Evolutionary conservation across 2,329 filamentous ascomycete genomes (phyloP), one percentile per base, ranked within the genome.

Genomic region (Coccinonectria pachysandricola): DNA sequence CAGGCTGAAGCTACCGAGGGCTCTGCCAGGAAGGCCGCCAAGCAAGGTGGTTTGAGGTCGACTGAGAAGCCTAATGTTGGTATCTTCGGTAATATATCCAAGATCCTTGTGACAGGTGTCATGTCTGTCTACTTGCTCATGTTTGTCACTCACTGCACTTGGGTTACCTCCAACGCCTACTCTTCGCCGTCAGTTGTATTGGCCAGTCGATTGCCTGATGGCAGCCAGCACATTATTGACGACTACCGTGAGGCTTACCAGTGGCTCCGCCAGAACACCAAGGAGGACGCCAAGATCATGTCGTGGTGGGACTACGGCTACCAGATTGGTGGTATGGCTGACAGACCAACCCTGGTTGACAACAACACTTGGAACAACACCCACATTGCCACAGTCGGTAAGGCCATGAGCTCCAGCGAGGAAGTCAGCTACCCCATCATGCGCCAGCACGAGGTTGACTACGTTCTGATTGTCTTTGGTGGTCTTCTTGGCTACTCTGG

Each of bases 301-400:
- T 91, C 87, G 2, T 98, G 91, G 91, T 98, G 91, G 91, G 91
- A 98, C 55, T 98, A 98, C 50, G 91, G 91, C 40, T 98, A 98
- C 64, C 91, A 98, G 62, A 98, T 98, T 57, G 91, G 91, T 62
- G 91, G 91, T 42, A 98, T 98, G 91, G 91, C 91, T 25, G 91
- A 98, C 56, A 75, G 91, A 28, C 91, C 91, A 17, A 98, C 91
- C 1, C 69, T 98, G 17, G 91, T 98, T 17, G 91, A 98, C 66
- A 98, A 98, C 68, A 98, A 98, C 64, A 98, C 91, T 3, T 98
- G 91, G 91, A 98, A 98, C 68, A 98, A 98, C 65, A 98, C 91
- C 6, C 91, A 98, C 56, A 98, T 98, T 59, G 91, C 91, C 27
- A 98, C 91, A 9, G 91, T 98, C 32, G 91, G 91, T 50, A 98